These are phyloP conservation scores for Rhodotorula sp. DNA, from an alignment of 1,284 basidiomycete genomes.

Conservation along the genomic window DNA sequence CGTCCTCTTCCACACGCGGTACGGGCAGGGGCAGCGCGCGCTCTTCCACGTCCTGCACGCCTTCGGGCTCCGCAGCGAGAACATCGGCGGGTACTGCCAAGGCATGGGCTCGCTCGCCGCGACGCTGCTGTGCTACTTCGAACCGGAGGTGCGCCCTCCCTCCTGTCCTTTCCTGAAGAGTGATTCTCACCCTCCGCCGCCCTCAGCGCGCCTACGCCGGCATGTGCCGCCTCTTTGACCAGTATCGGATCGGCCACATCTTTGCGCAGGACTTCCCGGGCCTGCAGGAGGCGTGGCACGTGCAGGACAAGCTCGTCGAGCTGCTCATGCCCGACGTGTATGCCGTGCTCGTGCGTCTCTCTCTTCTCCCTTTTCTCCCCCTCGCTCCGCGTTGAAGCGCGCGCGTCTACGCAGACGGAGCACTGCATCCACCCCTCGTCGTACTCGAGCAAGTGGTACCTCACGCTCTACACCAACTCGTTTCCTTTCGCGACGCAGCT, in stretches of 20 bases:
- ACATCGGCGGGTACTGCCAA: conserved; percentile 79
- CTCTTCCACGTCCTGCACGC: conserved; percentile 93
- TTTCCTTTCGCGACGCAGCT: conserved; percentile 96
- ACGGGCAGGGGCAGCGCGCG: conserved; percentile 89
- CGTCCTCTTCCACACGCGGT: conserved; percentile 90
- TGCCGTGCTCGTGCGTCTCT: conserved; percentile 60
- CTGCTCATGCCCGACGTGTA: conserved; percentile 86
- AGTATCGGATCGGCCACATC: conserved; percentile 84
- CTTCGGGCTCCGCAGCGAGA: conserved; percentile 62
- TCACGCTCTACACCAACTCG: conserved; percentile 84
- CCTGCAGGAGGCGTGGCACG: conserved; percentile 87
- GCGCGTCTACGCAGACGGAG: conserved; percentile 58
- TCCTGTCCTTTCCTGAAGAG: conserved; percentile 5
- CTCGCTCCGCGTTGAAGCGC: not conserved
- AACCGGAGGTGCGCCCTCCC: conserved; percentile 63
- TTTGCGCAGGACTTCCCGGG: conserved; percentile 96
- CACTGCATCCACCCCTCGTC: conserved; percentile 88
- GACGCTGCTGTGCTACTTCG: conserved; percentile 89
- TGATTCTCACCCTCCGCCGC: not conserved
- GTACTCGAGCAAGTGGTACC: conserved; percentile 99
- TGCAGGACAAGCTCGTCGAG: conserved; percentile 85
- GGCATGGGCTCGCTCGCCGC: conserved; percentile 98
- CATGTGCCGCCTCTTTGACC: conserved; percentile 80
- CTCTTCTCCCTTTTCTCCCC: not conserved
- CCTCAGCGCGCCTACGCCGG: conserved; percentile 71